Conservation (phyloP, 495 filamentous ascomycete genomes). For the Annulohypoxylon stygium region DNA sequence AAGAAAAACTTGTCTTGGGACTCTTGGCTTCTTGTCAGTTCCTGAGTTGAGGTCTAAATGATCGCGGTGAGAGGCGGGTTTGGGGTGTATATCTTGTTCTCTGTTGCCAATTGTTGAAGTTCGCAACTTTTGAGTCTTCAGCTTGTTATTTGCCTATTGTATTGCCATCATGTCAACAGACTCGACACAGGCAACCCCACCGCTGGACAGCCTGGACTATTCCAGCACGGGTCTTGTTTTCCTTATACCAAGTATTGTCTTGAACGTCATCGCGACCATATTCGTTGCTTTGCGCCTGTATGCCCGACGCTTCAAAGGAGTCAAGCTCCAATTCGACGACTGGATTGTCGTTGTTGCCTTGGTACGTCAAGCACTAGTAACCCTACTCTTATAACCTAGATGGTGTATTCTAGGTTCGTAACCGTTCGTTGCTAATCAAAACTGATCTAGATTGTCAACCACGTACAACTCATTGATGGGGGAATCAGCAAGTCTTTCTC, state of each 20-base stretch:
- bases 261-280: background rate
- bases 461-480: conserved; percentile 9
- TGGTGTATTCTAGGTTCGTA: no score
- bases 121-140: background rate
- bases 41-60: background rate
- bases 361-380: background rate
- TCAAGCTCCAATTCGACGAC: conserved; percentile 10
- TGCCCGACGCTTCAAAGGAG: background rate
- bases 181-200: background rate
- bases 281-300: background rate
- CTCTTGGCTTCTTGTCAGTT: background rate
- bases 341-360: conserved; percentile 5
- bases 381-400: no score
- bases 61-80: background rate
- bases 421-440: background rate
- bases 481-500: conserved; percentile 1
- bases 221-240: conserved; percentile 5
- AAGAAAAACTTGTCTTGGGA: background rate
- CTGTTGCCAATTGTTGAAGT: background rate
- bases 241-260: background rate
- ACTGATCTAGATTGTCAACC: conserved; percentile 3
- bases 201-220: background rate
- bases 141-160: background rate
- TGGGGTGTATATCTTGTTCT: background rate
- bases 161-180: background rate